Conservation (phyloP, 345 rosid species). For the Angophora floribunda region DNA sequence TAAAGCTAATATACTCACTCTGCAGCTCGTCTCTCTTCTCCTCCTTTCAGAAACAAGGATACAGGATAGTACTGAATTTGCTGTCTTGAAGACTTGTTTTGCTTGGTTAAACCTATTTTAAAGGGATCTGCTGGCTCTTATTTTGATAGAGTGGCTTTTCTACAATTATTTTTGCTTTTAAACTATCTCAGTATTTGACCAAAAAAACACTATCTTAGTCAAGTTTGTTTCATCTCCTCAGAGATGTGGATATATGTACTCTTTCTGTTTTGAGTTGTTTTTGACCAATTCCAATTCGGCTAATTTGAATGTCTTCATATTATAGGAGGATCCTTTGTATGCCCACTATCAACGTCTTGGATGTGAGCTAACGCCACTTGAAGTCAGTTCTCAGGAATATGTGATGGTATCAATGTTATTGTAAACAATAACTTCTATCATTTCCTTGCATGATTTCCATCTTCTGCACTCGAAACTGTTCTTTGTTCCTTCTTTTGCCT, state of each 20-base stretch:
- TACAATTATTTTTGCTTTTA: not conserved
- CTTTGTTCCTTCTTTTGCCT: not conserved
- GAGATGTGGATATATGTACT: not conserved
- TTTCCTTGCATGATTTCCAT: not conserved
- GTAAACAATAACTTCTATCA: not conserved
- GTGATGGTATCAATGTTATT: conserved; percentile 30
- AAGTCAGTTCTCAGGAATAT: conserved; percentile 54
- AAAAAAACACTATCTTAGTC: not conserved
- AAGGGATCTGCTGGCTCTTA: not conserved
- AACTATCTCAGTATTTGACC: not conserved
- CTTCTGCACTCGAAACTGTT: not conserved
- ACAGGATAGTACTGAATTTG: not conserved
- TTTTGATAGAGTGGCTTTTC: not conserved
- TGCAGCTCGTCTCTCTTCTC: not conserved
- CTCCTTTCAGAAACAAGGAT: not conserved
- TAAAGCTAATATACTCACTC: not conserved
- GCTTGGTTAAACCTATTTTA: not conserved
- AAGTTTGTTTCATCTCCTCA: not conserved
- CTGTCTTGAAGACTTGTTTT: not conserved
- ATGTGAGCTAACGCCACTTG: conserved; percentile 63
- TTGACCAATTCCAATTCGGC: not conserved
- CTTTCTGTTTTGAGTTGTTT: not conserved
- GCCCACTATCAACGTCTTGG: conserved; percentile 52
- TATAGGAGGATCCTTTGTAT: conserved; percentile 75
- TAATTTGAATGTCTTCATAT: conserved; percentile 1